Percentiles rank a stretch among this genome's conserved stretches.
Evolutionary conservation across 345 rosid genomes (phyloP).

Genomic region (Angophora floribunda): DNA sequence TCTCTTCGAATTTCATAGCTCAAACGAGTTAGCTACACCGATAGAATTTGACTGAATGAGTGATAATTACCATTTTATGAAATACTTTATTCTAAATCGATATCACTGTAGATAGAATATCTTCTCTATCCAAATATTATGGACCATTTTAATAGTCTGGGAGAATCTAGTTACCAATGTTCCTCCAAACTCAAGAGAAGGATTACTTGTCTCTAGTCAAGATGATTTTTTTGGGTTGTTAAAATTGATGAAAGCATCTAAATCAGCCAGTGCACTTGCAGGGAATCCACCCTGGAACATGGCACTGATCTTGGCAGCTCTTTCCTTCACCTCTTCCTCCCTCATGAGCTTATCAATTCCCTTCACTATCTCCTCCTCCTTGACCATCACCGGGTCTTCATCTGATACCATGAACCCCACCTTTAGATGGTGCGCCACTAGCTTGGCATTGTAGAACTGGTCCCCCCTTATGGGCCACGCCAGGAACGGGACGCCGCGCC

Average conservation of each 20-base stretch:
- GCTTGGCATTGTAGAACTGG: conserved; percentile 19
- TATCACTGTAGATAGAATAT: rapidly evolving
- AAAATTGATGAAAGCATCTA: not conserved
- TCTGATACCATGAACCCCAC: conserved; percentile 7
- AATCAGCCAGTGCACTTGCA: not conserved
- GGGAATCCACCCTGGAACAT: conserved; percentile 19
- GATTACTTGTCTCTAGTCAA: not conserved
- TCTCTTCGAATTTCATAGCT: not conserved
- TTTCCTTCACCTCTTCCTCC: conserved; percentile 11
- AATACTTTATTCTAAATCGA: not conserved
- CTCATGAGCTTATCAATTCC: conserved; percentile 30
- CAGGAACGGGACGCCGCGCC: conserved; percentile 16
- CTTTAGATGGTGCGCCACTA: conserved; percentile 8
- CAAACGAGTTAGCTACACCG: rapidly evolving
- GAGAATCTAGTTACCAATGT: too few species aligned
- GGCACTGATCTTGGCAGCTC: not conserved
- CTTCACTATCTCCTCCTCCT: conserved; percentile 5
- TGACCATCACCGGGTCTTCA: conserved; percentile 1
- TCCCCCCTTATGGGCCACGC: conserved; percentile 31
- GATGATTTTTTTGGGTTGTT: not conserved
- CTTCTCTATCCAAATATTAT: rapidly evolving
- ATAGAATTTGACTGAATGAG: not conserved
- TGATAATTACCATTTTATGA: not conserved
- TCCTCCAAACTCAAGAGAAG: not conserved
- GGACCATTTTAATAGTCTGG: too few species aligned